Percentiles rank a stretch among this genome's conserved stretches.
Conservation (phyloP, 805 yeast species). For the Candida easanensis region DNA sequence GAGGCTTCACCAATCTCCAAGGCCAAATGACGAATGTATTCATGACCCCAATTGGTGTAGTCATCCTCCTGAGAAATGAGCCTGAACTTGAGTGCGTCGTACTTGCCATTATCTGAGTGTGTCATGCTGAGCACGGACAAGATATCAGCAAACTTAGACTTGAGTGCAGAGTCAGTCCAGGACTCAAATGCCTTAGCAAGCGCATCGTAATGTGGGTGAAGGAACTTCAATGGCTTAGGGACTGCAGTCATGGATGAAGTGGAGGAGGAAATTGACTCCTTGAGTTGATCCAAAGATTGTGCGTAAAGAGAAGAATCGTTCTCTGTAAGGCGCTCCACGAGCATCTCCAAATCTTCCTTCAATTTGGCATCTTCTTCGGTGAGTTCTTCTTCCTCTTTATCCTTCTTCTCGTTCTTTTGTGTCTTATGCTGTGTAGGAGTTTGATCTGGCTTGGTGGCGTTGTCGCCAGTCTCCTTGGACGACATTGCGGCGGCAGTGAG, state of each 20-base stretch:
- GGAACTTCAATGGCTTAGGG: slow-evolving; percentile 95
- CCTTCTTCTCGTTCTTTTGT: slow-evolving; percentile 16
- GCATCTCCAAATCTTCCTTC: slow-evolving; percentile 79
- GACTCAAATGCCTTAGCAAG: slow-evolving; percentile 61
- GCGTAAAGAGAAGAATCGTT: slow-evolving; percentile 45
- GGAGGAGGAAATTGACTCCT: slow-evolving; percentile 79
- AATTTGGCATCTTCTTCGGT: slow-evolving; percentile 91
- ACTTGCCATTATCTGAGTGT: slow-evolving; percentile 74
- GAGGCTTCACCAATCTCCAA: slow-evolving; percentile 90
- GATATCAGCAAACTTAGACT: slow-evolving; percentile 74
- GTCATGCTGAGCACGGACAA: slow-evolving; percentile 95
- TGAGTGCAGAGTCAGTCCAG: slow-evolving; percentile 55
- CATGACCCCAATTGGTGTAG: slow-evolving; percentile 95
- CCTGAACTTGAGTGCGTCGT: slow-evolving; percentile 79
- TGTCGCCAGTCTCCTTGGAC: slow-evolving; percentile 18
- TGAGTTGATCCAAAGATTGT: slow-evolving; percentile 65
- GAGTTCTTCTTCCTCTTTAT: slow-evolving; percentile 67
- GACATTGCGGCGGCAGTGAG: slow-evolving; percentile 8
- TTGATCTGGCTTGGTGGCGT: slow-evolving; percentile 27
- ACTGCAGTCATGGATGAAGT: slow-evolving; percentile 99
- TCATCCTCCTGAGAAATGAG: slow-evolving; percentile 55
- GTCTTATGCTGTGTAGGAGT: slow-evolving; percentile 9
- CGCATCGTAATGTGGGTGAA: slow-evolving; percentile 81
- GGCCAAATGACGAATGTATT: slow-evolving; percentile 93
- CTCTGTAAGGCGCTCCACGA: slow-evolving; percentile 76